A percentile compares a stretch with the other conserved stretches of the same genome.
phyloP scores from a whole-genome alignment of 164 flowering plant genomes.

The Hamamelis virginiana region DNA sequence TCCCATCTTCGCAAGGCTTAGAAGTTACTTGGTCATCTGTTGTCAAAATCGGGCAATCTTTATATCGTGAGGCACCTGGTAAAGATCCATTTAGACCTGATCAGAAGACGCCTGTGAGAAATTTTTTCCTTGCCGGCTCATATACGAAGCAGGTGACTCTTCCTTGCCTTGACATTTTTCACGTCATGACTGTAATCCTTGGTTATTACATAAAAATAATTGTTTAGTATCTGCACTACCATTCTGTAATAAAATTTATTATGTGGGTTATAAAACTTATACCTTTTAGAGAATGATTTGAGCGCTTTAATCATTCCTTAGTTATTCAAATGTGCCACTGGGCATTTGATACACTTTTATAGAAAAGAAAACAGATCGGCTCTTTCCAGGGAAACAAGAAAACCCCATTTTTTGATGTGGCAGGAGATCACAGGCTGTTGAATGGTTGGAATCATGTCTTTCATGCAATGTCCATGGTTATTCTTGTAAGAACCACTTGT shows the following conservation, averaged over 20 bases:
- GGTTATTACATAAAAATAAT: no score
- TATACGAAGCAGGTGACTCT: conserved; percentile 87
- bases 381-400: not conserved
- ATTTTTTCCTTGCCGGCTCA: conserved; percentile 98
- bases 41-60: conserved; percentile 89
- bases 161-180: not conserved
- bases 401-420: not conserved
- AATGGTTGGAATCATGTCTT: not conserved
- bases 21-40: conserved; percentile 92
- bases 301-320: not conserved
- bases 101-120: conserved; percentile 85
- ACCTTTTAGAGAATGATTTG: not conserved
- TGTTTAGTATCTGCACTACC: no score
- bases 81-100: conserved; percentile 94
- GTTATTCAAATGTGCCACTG: not conserved
- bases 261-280: no score
- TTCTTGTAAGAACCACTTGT: not conserved
- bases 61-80: conserved; percentile 94
- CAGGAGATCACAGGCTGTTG: not conserved
- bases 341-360: not conserved
- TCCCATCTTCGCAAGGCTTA: conserved; percentile 90
- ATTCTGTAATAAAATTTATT: no score
- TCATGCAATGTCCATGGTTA: not conserved
- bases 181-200: not conserved
- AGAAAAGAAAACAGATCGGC: not conserved